phyloP scores from a whole-genome alignment of 352 stramenopile species.

The Pythium monospermum region DNA sequence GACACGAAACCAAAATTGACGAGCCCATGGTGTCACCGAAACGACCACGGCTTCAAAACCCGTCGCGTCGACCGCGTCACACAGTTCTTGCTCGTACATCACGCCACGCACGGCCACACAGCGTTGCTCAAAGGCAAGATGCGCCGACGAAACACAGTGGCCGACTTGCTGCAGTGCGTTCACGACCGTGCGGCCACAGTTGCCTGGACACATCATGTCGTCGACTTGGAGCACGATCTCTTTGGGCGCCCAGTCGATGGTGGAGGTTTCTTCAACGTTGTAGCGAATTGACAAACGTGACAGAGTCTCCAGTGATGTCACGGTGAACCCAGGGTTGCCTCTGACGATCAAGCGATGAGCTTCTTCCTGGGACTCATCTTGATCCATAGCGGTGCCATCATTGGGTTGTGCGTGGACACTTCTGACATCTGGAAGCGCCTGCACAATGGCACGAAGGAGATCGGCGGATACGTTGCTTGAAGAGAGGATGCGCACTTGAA shows the following conservation, averaged over 20 bases:
- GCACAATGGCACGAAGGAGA: slow-evolving; percentile 28
- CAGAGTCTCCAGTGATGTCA: slow-evolving; percentile 23
- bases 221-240: slow-evolving; percentile 59
- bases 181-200: slow-evolving; percentile 70
- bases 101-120: slow-evolving; percentile 50
- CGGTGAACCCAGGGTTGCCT: slow-evolving; percentile 25
- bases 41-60: slow-evolving; percentile 54
- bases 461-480: neutral
- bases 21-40: slow-evolving; percentile 34
- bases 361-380: neutral
- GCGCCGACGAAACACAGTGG: slow-evolving; percentile 41
- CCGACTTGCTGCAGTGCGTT: slow-evolving; percentile 42
- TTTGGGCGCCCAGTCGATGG: slow-evolving; percentile 43
- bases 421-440: slow-evolving; percentile 29
- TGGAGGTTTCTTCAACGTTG: slow-evolving; percentile 31
- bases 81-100: slow-evolving; percentile 38
- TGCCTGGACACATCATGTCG: slow-evolving; percentile 81
- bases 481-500: neutral
- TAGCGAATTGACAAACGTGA: slow-evolving; percentile 26
- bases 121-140: slow-evolving; percentile 53
- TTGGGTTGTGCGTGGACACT: slow-evolving; percentile 37
- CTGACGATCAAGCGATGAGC: slow-evolving; percentile 26
- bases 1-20: slow-evolving; percentile 51
- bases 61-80: slow-evolving; percentile 35
- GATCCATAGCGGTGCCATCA: neutral